phyloP scores from a whole-genome alignment of 1,284 basidiomycete species.

The Apiotrichum sp. region DNA sequence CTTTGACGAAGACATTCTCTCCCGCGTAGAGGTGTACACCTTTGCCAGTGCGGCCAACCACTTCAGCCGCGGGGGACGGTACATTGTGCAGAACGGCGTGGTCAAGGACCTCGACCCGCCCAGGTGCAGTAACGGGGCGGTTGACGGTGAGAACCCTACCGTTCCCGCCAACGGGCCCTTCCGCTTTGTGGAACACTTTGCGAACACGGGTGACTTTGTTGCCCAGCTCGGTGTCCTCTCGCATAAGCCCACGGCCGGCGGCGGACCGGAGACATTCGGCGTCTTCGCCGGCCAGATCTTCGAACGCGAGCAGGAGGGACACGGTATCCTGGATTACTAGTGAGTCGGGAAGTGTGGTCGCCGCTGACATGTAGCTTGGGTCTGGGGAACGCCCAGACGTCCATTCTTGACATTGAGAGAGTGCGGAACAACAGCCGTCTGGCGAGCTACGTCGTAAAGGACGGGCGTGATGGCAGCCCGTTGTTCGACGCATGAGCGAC shows the following conservation, averaged over 20 bases:
- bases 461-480: background rate
- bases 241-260: background rate
- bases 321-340: conserved; percentile 27
- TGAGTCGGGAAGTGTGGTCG: conserved; percentile 5
- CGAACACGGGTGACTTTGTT: conserved; percentile 24
- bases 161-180: conserved; percentile 13
- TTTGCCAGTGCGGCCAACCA: conserved; percentile 33
- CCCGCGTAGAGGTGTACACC: conserved; percentile 33
- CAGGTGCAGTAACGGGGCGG: background rate
- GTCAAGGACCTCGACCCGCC: background rate
- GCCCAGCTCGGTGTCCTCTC: conserved; percentile 18
- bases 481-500: background rate
- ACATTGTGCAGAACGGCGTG: background rate
- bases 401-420: background rate
- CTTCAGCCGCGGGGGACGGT: conserved; percentile 17
- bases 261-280: conserved; percentile 12
- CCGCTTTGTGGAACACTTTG: conserved; percentile 27
- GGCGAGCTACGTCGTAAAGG: background rate
- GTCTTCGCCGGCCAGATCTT: conserved; percentile 27
- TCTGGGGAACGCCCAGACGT: background rate
- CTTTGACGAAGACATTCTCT: conserved; percentile 17
- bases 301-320: conserved; percentile 22
- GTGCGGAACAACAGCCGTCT: background rate
- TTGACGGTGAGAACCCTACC: conserved; percentile 2
- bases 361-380: background rate